These are phyloP conservation scores for Xylariaceae sp. DNA, from an alignment of 2,329 filamentous ascomycete genomes.

Conservation along the genomic window DNA sequence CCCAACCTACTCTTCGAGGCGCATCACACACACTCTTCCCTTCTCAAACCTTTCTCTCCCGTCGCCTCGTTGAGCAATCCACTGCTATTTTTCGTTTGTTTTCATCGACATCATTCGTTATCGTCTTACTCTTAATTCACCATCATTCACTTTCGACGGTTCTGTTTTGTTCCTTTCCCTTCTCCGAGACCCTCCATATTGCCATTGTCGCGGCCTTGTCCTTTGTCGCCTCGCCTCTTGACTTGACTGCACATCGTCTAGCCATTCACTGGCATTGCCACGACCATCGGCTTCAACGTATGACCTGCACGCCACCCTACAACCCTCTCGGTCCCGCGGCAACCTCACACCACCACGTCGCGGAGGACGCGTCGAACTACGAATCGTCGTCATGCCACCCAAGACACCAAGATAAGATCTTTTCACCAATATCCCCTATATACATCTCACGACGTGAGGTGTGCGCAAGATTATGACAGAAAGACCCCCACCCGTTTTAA, in stretches of 20 bases:
- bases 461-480: slow-evolving; percentile 59
- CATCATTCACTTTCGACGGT: slow-evolving; percentile 14
- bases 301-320: slow-evolving; percentile 11
- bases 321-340: slow-evolving; percentile 8
- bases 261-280: slow-evolving; percentile 9
- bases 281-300: slow-evolving; percentile 10
- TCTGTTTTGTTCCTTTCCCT: slow-evolving; percentile 10
- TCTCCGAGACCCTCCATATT: slow-evolving; percentile 12
- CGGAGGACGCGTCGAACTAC: slow-evolving; percentile 39
- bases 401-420: slow-evolving; percentile 47
- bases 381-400: slow-evolving; percentile 57
- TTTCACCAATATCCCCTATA: slow-evolving; percentile 19
- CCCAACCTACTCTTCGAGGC: slow-evolving; percentile 20
- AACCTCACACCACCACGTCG: slow-evolving; percentile 11
- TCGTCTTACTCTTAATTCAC: slow-evolving; percentile 14
- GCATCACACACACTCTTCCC: slow-evolving; percentile 21
- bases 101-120: slow-evolving; percentile 16
- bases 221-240: slow-evolving; percentile 8
- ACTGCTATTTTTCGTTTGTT: slow-evolving; percentile 12
- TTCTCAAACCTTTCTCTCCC: slow-evolving; percentile 15
- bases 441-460: slow-evolving; percentile 40
- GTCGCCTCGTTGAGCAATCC: slow-evolving; percentile 25
- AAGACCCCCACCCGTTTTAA: slow-evolving; percentile 49
- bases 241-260: slow-evolving; percentile 8
- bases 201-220: slow-evolving; percentile 15